Base-by-base conservation (phyloP, 2,329 filamentous ascomycete genomes). In the Penicillium sp. region DNA sequence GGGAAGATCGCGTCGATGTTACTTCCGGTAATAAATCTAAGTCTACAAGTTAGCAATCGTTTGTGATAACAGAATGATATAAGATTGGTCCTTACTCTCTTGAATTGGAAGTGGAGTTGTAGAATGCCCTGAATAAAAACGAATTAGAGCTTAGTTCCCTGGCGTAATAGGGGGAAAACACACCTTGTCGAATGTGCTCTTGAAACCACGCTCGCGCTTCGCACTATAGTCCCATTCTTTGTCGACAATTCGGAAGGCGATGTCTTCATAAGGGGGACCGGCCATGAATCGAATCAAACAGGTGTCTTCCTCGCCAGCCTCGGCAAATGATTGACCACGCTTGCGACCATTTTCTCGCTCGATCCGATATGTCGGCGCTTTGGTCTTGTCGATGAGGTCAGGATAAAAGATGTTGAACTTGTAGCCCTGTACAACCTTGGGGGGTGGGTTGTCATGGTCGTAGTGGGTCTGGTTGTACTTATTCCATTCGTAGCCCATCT, bases 391-490 rank as follows among this genome's bases (percentile, higher is more conserved):
- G 69, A 98, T 92, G 31, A 99, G 85, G 67, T 99, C 95, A 0
- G 95, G 95, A 71, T 99, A 99, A 78, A 99, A 99, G 51, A 99
- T 93, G 78, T 99, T 98, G 83, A 99, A 99, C 75, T 96, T 97
- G 82, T 99, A 99, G 55, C 95, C 95, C 74, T 99, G 95, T 11
- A 99, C 95, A 7, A 99, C 93, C 77, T 96, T 97, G 26, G 95
- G 95, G 1, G 95, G 95, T 2, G 95, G 95, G 69, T 98, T 97
- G 72, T 98, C 93, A 74, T 97, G 92, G 74, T 98, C 95, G 78
- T 99, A 99, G 77, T 99, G 95, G 13, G 95, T 99, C 78, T 99
- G 95, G 71, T 99, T 99, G 83, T 99, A 99, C 77, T 99, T 99
- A 81, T 99, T 99, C 95, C 95, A 99, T 75, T 99, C 95, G 75